phyloP scores from a whole-genome alignment of 2,329 filamentous ascomycete species.

The Pyricularia pennisetigena region DNA sequence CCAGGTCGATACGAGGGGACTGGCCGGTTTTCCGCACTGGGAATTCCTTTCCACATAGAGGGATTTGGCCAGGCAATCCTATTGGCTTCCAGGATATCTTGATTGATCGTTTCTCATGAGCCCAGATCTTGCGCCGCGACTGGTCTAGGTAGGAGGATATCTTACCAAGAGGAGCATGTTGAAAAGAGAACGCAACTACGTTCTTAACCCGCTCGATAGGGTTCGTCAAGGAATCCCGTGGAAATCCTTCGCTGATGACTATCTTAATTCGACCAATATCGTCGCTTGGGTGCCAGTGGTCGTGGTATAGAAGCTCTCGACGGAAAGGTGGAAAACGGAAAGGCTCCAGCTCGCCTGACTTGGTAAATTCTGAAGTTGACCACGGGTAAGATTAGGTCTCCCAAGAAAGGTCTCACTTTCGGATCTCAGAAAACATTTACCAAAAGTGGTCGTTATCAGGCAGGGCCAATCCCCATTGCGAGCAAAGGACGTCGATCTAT shows the following conservation, averaged over 20 bases:
- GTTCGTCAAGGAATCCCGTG: constrained; percentile 36
- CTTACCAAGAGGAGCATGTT: constrained; percentile 70
- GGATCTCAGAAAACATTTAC: constrained; percentile 15
- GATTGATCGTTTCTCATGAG: constrained; percentile 7
- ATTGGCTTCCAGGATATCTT: constrained; percentile 63
- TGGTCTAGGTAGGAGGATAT: constrained; percentile 1
- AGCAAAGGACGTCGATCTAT: constrained; percentile 44
- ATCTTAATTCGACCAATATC: constrained; percentile 67
- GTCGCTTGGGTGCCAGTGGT: constrained; percentile 62
- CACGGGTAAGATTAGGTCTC: background rate
- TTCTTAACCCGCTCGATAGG: constrained; percentile 62
- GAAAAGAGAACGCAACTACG: constrained; percentile 70
- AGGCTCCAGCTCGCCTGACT: constrained; percentile 46
- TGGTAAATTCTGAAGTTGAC: constrained; percentile 33
- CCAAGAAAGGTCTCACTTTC: background rate
- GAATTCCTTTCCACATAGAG: constrained; percentile 52
- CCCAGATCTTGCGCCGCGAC: constrained; percentile 3
- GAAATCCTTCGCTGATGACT: constrained; percentile 64
- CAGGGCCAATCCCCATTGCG: constrained; percentile 40
- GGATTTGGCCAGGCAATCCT: constrained; percentile 74
- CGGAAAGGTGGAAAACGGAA: constrained; percentile 68
- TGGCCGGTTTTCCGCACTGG: constrained; percentile 28
- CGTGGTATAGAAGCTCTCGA: constrained; percentile 56
- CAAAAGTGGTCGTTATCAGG: constrained; percentile 33
- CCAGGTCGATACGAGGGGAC: constrained; percentile 31